Evolutionary conservation across 2,329 filamentous ascomycete genomes (phyloP).

Genomic region (Macrophomina pseudophaseolina): DNA sequence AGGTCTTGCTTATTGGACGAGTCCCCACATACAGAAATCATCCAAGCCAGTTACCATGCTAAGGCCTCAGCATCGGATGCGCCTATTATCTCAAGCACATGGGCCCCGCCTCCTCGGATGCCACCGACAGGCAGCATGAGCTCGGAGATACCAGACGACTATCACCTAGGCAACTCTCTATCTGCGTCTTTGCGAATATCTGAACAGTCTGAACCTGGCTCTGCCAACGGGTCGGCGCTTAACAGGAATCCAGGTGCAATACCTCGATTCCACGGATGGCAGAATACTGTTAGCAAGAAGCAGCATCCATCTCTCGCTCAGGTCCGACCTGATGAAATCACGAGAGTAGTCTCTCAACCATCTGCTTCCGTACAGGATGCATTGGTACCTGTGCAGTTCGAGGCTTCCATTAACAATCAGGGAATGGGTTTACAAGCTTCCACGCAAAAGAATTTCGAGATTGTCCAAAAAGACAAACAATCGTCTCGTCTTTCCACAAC

Average conservation of each 20-base stretch:
- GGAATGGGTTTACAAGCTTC: no score
- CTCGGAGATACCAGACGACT: slow-evolving; percentile 14
- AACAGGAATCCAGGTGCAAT: not conserved
- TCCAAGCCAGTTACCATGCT: not conserved
- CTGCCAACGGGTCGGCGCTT: not conserved
- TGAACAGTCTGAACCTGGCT: not conserved
- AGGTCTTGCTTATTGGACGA: not conserved
- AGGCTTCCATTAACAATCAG: no score
- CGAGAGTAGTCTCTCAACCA: not conserved
- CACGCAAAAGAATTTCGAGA: no score
- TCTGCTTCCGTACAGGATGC: not conserved
- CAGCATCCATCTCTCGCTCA: not conserved
- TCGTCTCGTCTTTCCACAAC: no score
- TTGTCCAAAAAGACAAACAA: no score
- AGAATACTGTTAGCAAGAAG: no score
- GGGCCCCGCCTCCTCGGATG: not conserved
- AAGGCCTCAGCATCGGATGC: not conserved
- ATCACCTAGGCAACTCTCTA: slow-evolving; percentile 2
- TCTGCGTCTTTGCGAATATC: not conserved
- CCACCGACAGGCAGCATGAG: not conserved
- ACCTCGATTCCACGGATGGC: not conserved
- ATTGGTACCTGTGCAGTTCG: not conserved
- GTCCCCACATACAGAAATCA: not conserved
- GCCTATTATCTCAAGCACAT: not conserved
- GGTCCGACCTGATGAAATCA: no score